These are phyloP conservation scores for Myxozyma udenii DNA, from an alignment of 805 yeast genomes.

Conservation along the genomic window DNA sequence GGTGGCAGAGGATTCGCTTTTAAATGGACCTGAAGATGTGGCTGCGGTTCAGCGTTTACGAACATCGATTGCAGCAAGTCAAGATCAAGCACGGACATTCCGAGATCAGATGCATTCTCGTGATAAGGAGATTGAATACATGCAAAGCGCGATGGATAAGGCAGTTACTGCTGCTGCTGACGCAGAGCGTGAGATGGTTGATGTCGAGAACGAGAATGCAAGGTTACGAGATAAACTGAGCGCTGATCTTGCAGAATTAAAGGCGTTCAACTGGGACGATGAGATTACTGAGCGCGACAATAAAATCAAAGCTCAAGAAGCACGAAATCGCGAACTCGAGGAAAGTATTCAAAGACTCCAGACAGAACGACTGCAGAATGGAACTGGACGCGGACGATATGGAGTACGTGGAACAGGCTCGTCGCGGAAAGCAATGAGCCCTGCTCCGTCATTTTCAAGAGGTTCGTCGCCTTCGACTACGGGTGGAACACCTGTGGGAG, in stretches of 20 bases:
- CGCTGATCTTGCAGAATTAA: conserved; percentile 33
- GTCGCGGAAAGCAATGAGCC: conserved; percentile 28
- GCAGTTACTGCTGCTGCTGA: conserved; percentile 37
- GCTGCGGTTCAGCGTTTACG: conserved; percentile 42
- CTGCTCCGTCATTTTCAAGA: conserved; percentile 19
- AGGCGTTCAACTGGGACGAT: conserved; percentile 34
- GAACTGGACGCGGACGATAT: conserved; percentile 28
- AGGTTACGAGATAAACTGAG: conserved; percentile 28
- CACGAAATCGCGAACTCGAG: conserved; percentile 34
- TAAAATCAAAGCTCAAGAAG: conserved; percentile 33
- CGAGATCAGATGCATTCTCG: conserved; percentile 48
- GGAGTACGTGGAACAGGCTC: conserved; percentile 30
- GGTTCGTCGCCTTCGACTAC: conserved; percentile 22
- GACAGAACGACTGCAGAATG: conserved; percentile 19
- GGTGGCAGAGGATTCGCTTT: conserved; percentile 32
- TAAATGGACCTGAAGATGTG: conserved; percentile 31
- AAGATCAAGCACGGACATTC: conserved; percentile 46
- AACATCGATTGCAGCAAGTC: conserved; percentile 45
- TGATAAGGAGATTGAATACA: conserved; percentile 61
- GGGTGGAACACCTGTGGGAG: conserved; percentile 10
- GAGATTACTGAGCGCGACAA: conserved; percentile 36
- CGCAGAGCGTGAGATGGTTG: conserved; percentile 35
- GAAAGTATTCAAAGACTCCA: conserved; percentile 35
- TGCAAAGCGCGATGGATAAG: conserved; percentile 34
- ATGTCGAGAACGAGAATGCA: conserved; percentile 31